Percentiles rank a stretch among this genome's conserved stretches.
phyloP scores from a whole-genome alignment of 2,329 filamentous ascomycete genomes.

The Microascus cirrosus region DNA sequence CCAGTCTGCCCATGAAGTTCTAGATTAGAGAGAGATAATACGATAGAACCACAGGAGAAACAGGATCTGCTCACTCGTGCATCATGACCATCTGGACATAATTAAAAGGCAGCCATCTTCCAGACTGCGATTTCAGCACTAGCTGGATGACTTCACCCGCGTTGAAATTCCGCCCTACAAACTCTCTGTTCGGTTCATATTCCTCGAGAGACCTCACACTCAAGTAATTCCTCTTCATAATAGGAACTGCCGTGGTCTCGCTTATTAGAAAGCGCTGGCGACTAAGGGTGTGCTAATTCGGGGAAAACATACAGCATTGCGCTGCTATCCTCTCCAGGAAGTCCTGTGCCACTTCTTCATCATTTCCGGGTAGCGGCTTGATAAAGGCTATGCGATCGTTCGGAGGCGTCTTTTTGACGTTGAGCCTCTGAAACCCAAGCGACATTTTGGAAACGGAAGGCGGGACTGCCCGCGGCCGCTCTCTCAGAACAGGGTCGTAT shows the following conservation, averaged over 20 bases:
- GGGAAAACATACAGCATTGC: slow-evolving; percentile 49
- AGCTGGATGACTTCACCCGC: slow-evolving; percentile 79
- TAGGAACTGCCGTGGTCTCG: slow-evolving; percentile 35
- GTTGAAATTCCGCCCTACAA: slow-evolving; percentile 84
- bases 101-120: slow-evolving; percentile 67
- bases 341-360: slow-evolving; percentile 52
- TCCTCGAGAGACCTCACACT: slow-evolving; percentile 62
- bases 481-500: not conserved
- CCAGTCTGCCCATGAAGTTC: slow-evolving; percentile 35
- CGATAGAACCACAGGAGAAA: not conserved
- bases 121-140: slow-evolving; percentile 55
- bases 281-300: not conserved
- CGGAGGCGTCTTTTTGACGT: slow-evolving; percentile 61
- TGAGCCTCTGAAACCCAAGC: slow-evolving; percentile 67
- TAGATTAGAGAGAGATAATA: not conserved
- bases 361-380: slow-evolving; percentile 58
- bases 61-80: slow-evolving; percentile 50
- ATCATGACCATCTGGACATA: slow-evolving; percentile 95
- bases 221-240: slow-evolving; percentile 57
- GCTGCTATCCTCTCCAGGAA: slow-evolving; percentile 71
- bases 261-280: not conserved
- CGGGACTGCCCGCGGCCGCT: not conserved
- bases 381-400: slow-evolving; percentile 78
- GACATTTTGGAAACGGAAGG: slow-evolving; percentile 44
- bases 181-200: slow-evolving; percentile 69